These are phyloP conservation scores for Saccharomyces pastorianus DNA, from an alignment of 1,139 yeast species.

Conservation along the genomic window DNA sequence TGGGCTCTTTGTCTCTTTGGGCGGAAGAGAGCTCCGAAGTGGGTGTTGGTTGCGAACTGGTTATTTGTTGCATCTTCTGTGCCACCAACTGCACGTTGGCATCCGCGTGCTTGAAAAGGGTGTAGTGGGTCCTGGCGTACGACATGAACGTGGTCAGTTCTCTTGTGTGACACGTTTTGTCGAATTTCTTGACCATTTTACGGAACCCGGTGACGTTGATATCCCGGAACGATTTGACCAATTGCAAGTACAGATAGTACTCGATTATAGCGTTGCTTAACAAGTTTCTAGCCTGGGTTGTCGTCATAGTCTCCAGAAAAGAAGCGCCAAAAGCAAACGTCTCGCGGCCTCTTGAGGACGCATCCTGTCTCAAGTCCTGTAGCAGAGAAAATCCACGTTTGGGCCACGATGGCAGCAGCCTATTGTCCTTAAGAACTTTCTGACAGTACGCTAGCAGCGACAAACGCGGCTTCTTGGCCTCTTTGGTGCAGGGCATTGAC, in stretches of 20 bases:
- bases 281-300: constrained; percentile 58
- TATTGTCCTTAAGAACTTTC: constrained; percentile 19
- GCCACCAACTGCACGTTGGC: constrained; percentile 22
- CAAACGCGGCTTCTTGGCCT: not conserved
- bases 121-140: constrained; percentile 22
- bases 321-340: not conserved
- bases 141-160: constrained; percentile 51
- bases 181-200: constrained; percentile 82
- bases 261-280: constrained; percentile 72
- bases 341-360: not conserved
- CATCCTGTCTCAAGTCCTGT: not conserved
- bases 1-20: constrained; percentile 21
- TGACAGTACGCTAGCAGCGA: constrained; percentile 3
- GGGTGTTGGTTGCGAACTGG: constrained; percentile 4
- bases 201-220: constrained; percentile 83
- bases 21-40: not conserved
- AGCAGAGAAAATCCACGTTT: constrained; percentile 4
- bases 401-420: constrained; percentile 30
- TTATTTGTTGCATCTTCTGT: constrained; percentile 18
- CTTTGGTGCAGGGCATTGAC: not conserved
- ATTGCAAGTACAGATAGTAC: constrained; percentile 68
- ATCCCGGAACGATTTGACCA: constrained; percentile 66
- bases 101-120: constrained; percentile 26
- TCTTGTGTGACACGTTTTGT: constrained; percentile 44
- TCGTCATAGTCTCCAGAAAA: not conserved